Conservation (phyloP, 768 basidiomycete genomes). For the Leucosporidium yakuticum region DNA sequence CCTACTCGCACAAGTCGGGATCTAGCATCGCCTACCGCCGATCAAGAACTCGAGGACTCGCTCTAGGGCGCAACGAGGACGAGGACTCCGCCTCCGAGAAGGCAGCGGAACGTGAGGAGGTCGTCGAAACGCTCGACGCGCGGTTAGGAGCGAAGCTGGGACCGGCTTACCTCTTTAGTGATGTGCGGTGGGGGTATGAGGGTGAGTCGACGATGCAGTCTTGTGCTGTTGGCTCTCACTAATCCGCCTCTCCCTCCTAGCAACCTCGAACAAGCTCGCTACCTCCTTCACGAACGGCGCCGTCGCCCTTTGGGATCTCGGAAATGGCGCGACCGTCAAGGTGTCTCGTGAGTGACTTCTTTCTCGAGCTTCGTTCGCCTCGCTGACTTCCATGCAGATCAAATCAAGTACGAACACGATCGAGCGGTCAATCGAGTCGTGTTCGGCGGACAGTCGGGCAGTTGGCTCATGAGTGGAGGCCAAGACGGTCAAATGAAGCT, state of each 20-base stretch:
- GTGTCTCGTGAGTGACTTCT: neutral
- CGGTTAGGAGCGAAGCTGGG: conserved; percentile 14
- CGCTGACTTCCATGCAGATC: neutral
- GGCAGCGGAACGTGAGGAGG: neutral
- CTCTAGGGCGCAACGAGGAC: conserved; percentile 1
- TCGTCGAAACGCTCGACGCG: conserved; percentile 25
- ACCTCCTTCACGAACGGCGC: conserved; percentile 32
- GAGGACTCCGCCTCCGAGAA: neutral
- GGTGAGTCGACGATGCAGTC: neutral
- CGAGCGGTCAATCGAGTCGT: conserved; percentile 34
- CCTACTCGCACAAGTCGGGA: neutral
- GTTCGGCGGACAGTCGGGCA: conserved; percentile 33
- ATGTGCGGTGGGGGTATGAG: conserved; percentile 33
- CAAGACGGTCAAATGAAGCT: conserved; percentile 36
- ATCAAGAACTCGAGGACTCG: conserved; percentile 11
- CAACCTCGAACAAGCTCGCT: conserved; percentile 30
- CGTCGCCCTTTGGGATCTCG: conserved; percentile 31
- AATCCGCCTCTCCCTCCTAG: neutral
- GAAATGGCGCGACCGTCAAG: neutral
- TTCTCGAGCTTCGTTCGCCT: neutral
- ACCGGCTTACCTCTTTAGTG: conserved; percentile 23
- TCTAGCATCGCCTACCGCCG: conserved; percentile 24
- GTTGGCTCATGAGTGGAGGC: conserved; percentile 32
- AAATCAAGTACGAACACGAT: conserved; percentile 32
- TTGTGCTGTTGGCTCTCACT: neutral